phyloP scores from a whole-genome alignment of 345 rosid genomes.

The Citrus hindsii region DNA sequence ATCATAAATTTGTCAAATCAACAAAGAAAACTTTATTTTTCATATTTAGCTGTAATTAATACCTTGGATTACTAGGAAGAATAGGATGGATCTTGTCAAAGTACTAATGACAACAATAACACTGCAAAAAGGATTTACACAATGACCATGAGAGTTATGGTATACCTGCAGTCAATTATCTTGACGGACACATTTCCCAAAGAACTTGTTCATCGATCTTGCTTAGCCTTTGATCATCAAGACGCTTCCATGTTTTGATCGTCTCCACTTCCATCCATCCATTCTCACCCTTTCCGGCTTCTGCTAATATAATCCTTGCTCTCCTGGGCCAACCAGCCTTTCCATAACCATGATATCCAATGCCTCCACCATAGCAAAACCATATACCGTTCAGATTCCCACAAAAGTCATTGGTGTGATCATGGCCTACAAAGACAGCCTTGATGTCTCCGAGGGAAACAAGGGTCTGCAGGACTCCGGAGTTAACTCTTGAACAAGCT shows the following conservation, averaged over 20 bases:
- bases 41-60: neutral
- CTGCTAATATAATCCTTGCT: slow-evolving; percentile 65
- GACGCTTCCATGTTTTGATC: slow-evolving; percentile 82
- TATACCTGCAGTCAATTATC: neutral
- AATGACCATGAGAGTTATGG: neutral
- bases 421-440: slow-evolving; percentile 86
- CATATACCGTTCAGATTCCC: slow-evolving; percentile 73
- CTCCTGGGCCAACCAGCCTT: slow-evolving; percentile 69
- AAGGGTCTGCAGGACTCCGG: slow-evolving; percentile 62
- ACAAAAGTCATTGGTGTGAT: slow-evolving; percentile 84
- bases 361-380: slow-evolving; percentile 96
- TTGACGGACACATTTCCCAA: slow-evolving; percentile 24
- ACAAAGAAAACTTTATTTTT: neutral
- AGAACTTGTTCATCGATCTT: slow-evolving; percentile 72
- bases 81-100: neutral
- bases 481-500: slow-evolving; percentile 67
- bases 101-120: neutral
- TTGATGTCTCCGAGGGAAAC: slow-evolving; percentile 74
- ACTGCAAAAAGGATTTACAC: neutral
- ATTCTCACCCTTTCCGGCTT: slow-evolving; percentile 46
- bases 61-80: neutral
- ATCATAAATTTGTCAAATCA: neutral
- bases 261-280: slow-evolving; percentile 59
- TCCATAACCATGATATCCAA: slow-evolving; percentile 92
- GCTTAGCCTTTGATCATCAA: slow-evolving; percentile 63